Evolutionary conservation across 2,329 filamentous ascomycete genomes (phyloP).

Genomic region (Tolypocladium endophyticum): DNA sequence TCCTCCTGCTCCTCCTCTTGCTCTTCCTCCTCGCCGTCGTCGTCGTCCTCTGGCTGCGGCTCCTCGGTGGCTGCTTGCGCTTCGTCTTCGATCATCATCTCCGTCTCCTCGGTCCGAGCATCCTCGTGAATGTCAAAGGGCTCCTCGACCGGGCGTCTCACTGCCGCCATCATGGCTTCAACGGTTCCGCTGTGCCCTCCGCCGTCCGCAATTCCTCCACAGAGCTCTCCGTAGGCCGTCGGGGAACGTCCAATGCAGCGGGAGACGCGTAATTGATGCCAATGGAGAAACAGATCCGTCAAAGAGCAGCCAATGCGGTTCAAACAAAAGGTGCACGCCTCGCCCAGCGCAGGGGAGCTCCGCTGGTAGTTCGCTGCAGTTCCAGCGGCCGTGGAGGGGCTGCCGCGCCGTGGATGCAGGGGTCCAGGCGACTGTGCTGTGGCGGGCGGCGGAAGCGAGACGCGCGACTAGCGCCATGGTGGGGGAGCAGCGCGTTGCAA

Average conservation of each 20-base stretch:
- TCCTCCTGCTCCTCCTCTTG: conserved; percentile 19
- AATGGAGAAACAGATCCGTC: not conserved
- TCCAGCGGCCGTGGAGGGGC: not conserved
- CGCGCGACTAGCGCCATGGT: conserved; percentile 6
- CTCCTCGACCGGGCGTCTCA: conserved; percentile 15
- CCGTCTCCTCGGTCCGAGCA: conserved; percentile 36
- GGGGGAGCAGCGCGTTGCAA: conserved; percentile 15
- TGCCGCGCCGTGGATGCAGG: conserved; percentile 10
- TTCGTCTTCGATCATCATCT: conserved; percentile 36
- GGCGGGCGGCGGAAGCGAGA: not conserved
- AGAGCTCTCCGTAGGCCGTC: not conserved
- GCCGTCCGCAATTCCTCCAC: not conserved
- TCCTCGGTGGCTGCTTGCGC: conserved; percentile 13
- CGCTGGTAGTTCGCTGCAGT: not conserved
- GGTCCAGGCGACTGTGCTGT: not conserved
- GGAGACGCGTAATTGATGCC: not conserved
- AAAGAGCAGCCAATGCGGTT: not conserved
- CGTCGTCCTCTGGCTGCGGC: conserved; percentile 14
- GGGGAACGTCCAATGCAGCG: not conserved
- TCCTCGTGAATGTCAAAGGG: conserved; percentile 41
- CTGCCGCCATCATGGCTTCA: not conserved
- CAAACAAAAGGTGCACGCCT: not conserved
- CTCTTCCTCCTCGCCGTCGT: conserved; percentile 16
- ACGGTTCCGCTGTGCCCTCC: not conserved
- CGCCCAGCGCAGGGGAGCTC: not conserved